A percentile compares a stretch with the other conserved stretches of the same genome.
These are phyloP conservation scores for Rhamnella rubrinervis DNA, from an alignment of 331 rosid genomes.

Conservation along the genomic window DNA sequence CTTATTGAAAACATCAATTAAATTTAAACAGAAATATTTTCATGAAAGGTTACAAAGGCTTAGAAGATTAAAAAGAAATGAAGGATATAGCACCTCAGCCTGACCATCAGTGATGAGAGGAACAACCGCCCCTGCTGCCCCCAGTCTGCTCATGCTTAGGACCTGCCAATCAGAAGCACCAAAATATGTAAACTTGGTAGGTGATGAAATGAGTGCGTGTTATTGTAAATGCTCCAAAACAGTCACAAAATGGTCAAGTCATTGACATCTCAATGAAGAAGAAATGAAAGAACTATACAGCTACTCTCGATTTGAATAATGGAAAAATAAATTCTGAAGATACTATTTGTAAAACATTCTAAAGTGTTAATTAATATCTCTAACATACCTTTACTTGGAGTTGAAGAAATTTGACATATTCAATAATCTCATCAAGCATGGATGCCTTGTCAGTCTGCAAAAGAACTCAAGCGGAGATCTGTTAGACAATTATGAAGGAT, in stretches of 20 bases:
- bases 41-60: background rate
- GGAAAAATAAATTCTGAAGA: background rate
- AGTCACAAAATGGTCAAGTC: background rate
- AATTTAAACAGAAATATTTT: too few species aligned
- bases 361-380: background rate
- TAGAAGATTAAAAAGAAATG: background rate
- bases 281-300: background rate
- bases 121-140: constrained; percentile 29
- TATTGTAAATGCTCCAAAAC: background rate
- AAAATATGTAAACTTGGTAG: background rate
- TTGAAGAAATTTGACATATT: constrained; percentile 46
- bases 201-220: background rate
- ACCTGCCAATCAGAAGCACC: constrained; percentile 28
- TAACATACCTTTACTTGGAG: constrained; percentile 44
- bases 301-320: background rate
- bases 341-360: background rate
- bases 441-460: constrained; percentile 51
- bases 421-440: constrained; percentile 55
- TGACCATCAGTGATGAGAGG: constrained; percentile 33
- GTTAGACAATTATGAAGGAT: too few species aligned
- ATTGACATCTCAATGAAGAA: background rate
- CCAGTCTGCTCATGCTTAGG: constrained; percentile 37
- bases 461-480: background rate
- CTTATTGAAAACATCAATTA: too few species aligned
- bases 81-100: constrained; percentile 23